A percentile compares a stretch with the other conserved stretches of the same genome.
These are phyloP conservation scores for Coemansia sp. DNA, from an alignment of 192 early-diverging fungal species.

Conservation along the genomic window DNA sequence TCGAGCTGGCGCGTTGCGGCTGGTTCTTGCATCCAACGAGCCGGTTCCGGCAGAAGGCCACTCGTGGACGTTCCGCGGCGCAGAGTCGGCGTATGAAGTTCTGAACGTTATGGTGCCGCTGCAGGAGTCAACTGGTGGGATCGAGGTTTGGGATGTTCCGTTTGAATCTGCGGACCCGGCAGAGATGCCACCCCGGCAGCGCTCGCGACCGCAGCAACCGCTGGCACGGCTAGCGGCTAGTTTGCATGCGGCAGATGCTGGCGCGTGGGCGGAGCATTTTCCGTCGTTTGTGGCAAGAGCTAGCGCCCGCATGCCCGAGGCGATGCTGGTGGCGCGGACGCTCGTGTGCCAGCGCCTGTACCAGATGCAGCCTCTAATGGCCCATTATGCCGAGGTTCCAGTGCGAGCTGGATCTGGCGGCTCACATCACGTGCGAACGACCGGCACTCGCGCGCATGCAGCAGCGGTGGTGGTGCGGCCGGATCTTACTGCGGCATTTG, in stretches of 20 bases:
- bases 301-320: conserved; percentile 36
- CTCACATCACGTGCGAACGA: conserved; percentile 4
- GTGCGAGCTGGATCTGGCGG: conserved; percentile 7
- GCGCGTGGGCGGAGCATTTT: conserved; percentile 34
- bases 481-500: conserved; percentile 32
- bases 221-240: conserved; percentile 39
- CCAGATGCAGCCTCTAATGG: conserved; percentile 50
- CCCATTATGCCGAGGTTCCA: conserved; percentile 46
- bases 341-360: conserved; percentile 47
- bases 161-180: conserved; percentile 15
- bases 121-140: background rate
- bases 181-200: background rate
- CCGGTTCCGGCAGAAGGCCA: conserved; percentile 12
- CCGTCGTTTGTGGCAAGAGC: conserved; percentile 39
- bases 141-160: conserved; percentile 31
- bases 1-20: conserved; percentile 27
- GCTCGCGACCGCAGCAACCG: background rate
- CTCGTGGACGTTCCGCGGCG: conserved; percentile 21
- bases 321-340: conserved; percentile 37
- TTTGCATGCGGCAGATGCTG: conserved; percentile 10
- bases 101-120: conserved; percentile 32
- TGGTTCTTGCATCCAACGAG: conserved; percentile 26
- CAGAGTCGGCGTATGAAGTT: conserved; percentile 36
- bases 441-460: conserved; percentile 1
- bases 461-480: conserved; percentile 1